These are phyloP conservation scores for Thelephora ganbajun DNA, from an alignment of 768 basidiomycete species.

Conservation along the genomic window DNA sequence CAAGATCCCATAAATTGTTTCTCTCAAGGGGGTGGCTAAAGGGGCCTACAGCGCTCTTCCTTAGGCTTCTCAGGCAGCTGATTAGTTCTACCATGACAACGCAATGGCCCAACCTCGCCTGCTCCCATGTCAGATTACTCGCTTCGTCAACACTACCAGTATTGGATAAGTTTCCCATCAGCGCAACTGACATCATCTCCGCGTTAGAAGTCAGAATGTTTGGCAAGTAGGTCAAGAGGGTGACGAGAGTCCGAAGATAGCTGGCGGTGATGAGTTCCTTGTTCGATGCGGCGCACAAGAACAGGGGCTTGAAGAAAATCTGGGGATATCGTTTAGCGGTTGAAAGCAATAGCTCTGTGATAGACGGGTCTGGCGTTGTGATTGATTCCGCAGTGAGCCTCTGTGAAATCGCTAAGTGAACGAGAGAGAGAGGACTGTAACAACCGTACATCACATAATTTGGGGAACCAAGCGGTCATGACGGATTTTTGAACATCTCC, in stretches of 20 bases:
- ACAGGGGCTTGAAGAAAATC: conserved; percentile 60
- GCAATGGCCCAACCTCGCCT: conserved; percentile 46
- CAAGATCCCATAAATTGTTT: not conserved
- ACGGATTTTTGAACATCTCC: conserved; percentile 31
- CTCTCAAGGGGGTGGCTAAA: not conserved
- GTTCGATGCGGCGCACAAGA: conserved; percentile 50
- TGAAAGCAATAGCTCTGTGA: conserved; percentile 37
- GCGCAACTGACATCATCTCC: conserved; percentile 62
- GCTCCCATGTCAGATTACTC: conserved; percentile 24
- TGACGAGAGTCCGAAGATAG: conserved; percentile 40
- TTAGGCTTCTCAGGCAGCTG: conserved; percentile 28
- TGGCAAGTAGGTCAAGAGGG: conserved; percentile 37
- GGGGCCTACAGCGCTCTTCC: conserved; percentile 23
- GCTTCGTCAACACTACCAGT: conserved; percentile 20
- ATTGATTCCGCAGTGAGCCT: conserved; percentile 30
- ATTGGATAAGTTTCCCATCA: conserved; percentile 27
- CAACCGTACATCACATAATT: conserved; percentile 34
- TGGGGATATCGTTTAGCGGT: conserved; percentile 41
- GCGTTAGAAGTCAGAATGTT: conserved; percentile 56
- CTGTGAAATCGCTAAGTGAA: conserved; percentile 17
- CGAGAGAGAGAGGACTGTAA: not conserved
- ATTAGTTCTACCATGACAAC: conserved; percentile 51
- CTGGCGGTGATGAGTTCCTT: conserved; percentile 47
- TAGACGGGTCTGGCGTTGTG: conserved; percentile 9
- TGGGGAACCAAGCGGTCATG: conserved; percentile 27